Evolutionary conservation across 1,139 yeast species (phyloP).

Genomic region (Arxiozyma telluris): DNA sequence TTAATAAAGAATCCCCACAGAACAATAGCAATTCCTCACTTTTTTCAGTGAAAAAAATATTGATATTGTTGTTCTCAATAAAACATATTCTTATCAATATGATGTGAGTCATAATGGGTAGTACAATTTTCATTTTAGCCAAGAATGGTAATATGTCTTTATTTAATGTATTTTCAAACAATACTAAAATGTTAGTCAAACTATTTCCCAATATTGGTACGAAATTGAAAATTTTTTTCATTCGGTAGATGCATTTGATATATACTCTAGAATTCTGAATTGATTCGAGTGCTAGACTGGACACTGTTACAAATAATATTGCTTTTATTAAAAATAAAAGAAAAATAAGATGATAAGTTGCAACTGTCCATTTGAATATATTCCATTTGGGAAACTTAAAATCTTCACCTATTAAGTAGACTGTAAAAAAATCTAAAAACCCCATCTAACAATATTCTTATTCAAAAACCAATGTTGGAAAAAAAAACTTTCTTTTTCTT

Average conservation of each 20-base stretch:
- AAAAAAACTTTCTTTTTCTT: too few species aligned
- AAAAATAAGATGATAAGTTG: neutral
- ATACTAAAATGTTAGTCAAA: conserved; percentile 7
- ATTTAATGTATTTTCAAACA: neutral
- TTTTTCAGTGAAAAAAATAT: conserved; percentile 18
- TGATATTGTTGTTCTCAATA: conserved; percentile 16
- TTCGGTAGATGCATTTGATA: neutral
- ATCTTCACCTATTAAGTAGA: neutral
- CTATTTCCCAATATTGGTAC: conserved; percentile 20
- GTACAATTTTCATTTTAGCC: conserved; percentile 11
- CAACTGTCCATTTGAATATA: neutral
- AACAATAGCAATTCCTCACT: conserved; percentile 16
- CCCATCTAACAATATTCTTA: neutral
- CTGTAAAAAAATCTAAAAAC: neutral
- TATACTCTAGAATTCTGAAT: neutral
- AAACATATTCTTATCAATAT: conserved; percentile 16
- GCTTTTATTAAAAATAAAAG: neutral
- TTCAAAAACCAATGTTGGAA: too few species aligned
- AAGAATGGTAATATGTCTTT: neutral
- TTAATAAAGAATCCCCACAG: conserved; percentile 8
- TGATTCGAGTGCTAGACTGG: neutral
- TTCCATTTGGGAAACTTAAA: neutral
- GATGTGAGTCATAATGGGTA: conserved; percentile 7
- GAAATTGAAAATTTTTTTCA: neutral
- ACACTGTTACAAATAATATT: neutral